phyloP scores from a whole-genome alignment of 805 yeast species.

The Saturnispora gosingensis region DNA sequence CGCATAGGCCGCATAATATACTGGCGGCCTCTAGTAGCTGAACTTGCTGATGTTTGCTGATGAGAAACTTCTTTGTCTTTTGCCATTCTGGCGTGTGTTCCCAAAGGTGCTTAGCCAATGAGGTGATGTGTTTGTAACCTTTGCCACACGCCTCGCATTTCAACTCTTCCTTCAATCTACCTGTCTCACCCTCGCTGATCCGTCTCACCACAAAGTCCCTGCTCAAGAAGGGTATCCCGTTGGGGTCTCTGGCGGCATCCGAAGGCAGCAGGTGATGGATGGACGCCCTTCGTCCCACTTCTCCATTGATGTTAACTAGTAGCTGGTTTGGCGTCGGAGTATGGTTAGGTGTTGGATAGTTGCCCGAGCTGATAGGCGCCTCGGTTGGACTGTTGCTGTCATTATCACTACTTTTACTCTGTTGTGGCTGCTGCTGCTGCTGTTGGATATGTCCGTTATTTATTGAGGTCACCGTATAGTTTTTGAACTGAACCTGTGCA shows the following conservation, averaged over 20 bases:
- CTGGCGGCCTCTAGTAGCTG: constrained; percentile 73
- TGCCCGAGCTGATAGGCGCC: constrained; percentile 19
- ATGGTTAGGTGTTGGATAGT: constrained; percentile 13
- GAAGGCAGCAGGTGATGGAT: constrained; percentile 4
- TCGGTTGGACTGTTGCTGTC: not conserved
- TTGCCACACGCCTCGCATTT: constrained; percentile 89
- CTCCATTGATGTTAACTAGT: not conserved
- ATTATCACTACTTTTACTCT: not conserved
- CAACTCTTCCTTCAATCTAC: constrained; percentile 72
- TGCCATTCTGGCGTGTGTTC: constrained; percentile 95
- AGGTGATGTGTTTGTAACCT: constrained; percentile 80
- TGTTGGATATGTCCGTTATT: not conserved
- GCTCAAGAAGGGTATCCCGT: constrained; percentile 31
- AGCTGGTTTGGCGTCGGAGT: constrained; percentile 10
- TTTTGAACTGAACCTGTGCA: constrained; percentile 15
- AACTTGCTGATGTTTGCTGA: constrained; percentile 84
- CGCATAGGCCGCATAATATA: constrained; percentile 68
- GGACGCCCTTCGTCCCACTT: constrained; percentile 3
- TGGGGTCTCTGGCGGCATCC: constrained; percentile 8
- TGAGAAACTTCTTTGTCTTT: constrained; percentile 68
- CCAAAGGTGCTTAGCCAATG: constrained; percentile 86
- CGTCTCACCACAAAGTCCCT: constrained; percentile 74
- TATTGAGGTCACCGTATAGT: constrained; percentile 17
- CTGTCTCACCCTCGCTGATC: constrained; percentile 79
- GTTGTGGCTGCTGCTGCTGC: constrained; percentile 1